Evolutionary conservation across 1,284 basidiomycete genomes (phyloP).

Genomic region (Takashimella tepidaria): DNA sequence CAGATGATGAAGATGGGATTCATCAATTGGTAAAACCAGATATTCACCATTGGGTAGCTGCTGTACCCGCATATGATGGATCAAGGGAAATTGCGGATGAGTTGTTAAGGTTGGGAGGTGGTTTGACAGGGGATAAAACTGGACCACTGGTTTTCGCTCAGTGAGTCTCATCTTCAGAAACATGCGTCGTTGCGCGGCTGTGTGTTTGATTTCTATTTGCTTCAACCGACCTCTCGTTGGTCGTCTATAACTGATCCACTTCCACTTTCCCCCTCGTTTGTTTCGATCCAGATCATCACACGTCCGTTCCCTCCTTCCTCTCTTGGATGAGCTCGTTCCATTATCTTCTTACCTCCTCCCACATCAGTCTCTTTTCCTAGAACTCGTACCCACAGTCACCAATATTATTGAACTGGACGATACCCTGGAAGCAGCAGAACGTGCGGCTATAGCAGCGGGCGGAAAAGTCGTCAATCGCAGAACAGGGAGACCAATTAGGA

Average conservation of each 20-base stretch:
- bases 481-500: constrained; percentile 40
- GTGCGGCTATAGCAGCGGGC: constrained; percentile 26
- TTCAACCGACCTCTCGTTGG: too few relatives aligned
- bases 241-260: not conserved
- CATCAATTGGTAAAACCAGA: constrained; percentile 50
- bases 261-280: too few relatives aligned
- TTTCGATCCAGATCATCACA: constrained; percentile 24
- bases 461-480: constrained; percentile 33
- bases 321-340: constrained; percentile 50
- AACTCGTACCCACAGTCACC: constrained; percentile 67
- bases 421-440: constrained; percentile 34
- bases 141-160: not conserved
- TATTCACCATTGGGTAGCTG: constrained; percentile 7
- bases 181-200: too few relatives aligned
- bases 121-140: not conserved
- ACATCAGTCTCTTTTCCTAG: constrained; percentile 54
- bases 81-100: constrained; percentile 28
- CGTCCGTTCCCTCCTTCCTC: constrained; percentile 43
- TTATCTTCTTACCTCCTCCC: constrained; percentile 47
- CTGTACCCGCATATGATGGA: constrained; percentile 15
- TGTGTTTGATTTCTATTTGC: too few relatives aligned
- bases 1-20: constrained; percentile 61
- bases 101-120: constrained; percentile 39
- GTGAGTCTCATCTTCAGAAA: not conserved
- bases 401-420: constrained; percentile 68